phyloP scores from a whole-genome alignment of 2,329 filamentous ascomycete species.

The Lasiodiplodia theobromae region DNA sequence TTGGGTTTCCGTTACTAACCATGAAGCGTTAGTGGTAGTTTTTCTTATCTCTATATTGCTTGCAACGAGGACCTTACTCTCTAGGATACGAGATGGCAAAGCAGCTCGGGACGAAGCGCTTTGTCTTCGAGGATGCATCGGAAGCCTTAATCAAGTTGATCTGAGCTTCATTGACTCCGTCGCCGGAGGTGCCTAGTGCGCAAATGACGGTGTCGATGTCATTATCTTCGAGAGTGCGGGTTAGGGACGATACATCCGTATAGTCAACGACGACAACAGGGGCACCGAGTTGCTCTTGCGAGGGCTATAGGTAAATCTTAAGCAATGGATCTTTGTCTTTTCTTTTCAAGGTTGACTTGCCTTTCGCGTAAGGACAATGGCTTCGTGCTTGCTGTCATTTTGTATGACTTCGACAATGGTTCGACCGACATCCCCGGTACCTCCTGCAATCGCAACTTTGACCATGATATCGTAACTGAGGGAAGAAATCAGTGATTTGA shows the following conservation, averaged over 20 bases:
- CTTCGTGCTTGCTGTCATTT: conserved; percentile 44
- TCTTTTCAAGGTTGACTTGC: too few relatives aligned
- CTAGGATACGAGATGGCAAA: conserved; percentile 43
- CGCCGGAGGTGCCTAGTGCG: conserved; percentile 44
- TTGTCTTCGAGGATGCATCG: conserved; percentile 47
- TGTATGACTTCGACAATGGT: conserved; percentile 55
- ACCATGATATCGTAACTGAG: conserved; percentile 40
- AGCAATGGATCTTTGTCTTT: too few relatives aligned
- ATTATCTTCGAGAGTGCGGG: conserved; percentile 44
- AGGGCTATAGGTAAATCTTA: too few relatives aligned
- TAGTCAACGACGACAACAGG: conserved; percentile 44
- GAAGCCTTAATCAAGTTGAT: conserved; percentile 55
- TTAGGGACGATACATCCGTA: conserved; percentile 39
- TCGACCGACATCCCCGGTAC: conserved; percentile 44
- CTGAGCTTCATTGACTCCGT: conserved; percentile 44
- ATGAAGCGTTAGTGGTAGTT: background rate
- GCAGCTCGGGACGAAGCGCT: conserved; percentile 52
- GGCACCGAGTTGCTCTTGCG: background rate
- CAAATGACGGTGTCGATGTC: conserved; percentile 57
- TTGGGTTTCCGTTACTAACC: background rate
- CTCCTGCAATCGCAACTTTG: conserved; percentile 52
- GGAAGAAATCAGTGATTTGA: too few relatives aligned
- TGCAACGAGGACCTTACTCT: background rate
- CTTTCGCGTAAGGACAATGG: conserved; percentile 47
- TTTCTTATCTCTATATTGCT: background rate